Evolutionary conservation across 2,329 filamentous ascomycete genomes (phyloP), one percentile per base, ranked within the genome.

Genomic region (Cercospora zeae-maydis): DNA sequence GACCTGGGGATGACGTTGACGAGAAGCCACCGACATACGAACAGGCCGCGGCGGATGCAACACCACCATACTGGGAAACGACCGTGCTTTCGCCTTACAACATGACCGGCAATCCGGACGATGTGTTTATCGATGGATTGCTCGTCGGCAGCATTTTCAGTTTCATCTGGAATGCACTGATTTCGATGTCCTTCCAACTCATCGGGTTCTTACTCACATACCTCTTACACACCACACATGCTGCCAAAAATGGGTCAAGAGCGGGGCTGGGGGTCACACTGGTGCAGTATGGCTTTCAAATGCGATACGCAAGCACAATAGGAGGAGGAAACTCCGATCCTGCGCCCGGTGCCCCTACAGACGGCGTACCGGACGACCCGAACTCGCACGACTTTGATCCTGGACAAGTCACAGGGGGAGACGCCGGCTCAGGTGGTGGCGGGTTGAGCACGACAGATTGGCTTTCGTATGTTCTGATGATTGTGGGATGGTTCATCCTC

Each of bases 11-110:
- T 64, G 89, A 91, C 66, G 86, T 90, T 63, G 95, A 99, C 66
- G 95, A 99, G 77, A 85, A 91, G 77, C 95, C 95, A 80, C 95
- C 95, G 91, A 93, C 93, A 36, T 99, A 99, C 76, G 95, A 99
- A 83, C 93, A 98, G 86, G 95, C 95, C 14, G 95, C 95, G 2
- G 93, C 93, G 45, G 95, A 99, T 77, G 90, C 92, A 24, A 95
- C 95, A 53, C 95, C 95, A 1, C 95, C 95, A 0, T 99, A 99
- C 78, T 99, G 95, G 95, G 95, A 99, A 81, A 99, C 95, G 5
- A 98, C 95, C 0, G 97, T 99, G 68, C 85, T 99, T 57, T 93
- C 93, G 0, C 95, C 95, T 0, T 95, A 93, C 60, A 86, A 95
- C 68, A 90, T 90, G n/a, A 86, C 88, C 39, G 88, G 96, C 68